Evolutionary conservation across 108 stramenopile genomes (phyloP), one percentile per base, ranked within the genome.

Genomic region (Schizochytrium sp.): DNA sequence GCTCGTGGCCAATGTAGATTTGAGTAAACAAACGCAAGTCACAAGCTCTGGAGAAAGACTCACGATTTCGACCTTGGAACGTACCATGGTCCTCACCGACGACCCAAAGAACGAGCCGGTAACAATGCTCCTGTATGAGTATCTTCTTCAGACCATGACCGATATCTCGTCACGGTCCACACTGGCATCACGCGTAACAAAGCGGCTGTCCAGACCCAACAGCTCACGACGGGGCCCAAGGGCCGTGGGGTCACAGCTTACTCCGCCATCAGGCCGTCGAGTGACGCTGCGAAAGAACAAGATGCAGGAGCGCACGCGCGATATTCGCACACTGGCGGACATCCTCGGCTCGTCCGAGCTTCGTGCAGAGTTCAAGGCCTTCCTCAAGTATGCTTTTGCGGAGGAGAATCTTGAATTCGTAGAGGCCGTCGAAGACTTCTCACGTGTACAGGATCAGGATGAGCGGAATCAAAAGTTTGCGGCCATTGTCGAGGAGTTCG

Each of bases 351-450:
- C 63, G 8, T 18, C 63, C 25, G 63, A 69, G 25, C 41, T 69
- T 14, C 76, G 76, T 53, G 23, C n/a, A 8, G 76, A 83, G 51
- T 53, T 83, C 51, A 47, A 53, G 2, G 45, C 76, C 43, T 83
- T 53, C 23, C 76, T 83, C 48, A 83, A 83, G 76, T 83, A 53
- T 4, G 76, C 76, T 16, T 83, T 83, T 83, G 76, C 76, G 6
- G 51, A 47, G 25, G 76, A 83, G 28, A 83, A 83, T 34, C 76
- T 83, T 1, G 76, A 47, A 23, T 83, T 83, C 76, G 19, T 53
- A 12, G 76, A 83, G 51, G 76, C 76, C 10, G 76, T 83, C 18
- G 76, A 83, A 23, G 48, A 12, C 0, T 83, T 83, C 51, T 19
- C 45, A 1, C 12, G 16, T 6, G 25, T 34, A 0, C 23, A 28